Percentiles rank a stretch among this genome's conserved stretches.
Conservation (phyloP, 1,139 yeast species). For the Kodamaea derodonti region DNA sequence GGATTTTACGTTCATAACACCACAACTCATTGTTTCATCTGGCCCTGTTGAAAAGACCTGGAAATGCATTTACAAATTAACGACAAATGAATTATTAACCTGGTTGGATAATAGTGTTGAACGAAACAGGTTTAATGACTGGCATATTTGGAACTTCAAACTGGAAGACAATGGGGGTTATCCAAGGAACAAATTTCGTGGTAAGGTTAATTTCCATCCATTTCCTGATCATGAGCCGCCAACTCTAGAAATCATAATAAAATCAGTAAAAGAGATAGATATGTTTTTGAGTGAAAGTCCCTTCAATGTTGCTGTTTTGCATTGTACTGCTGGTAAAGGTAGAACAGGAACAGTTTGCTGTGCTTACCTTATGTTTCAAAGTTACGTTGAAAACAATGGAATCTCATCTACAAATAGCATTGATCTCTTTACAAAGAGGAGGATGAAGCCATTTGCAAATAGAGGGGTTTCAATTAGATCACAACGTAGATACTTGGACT, state of each 20-base stretch:
- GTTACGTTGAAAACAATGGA: conserved; percentile 13
- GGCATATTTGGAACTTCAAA: conserved; percentile 76
- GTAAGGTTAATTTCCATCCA: conserved; percentile 39
- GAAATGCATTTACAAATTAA: conserved; percentile 52
- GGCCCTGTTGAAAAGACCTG: conserved; percentile 56
- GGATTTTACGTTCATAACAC: conserved; percentile 65
- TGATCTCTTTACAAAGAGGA: conserved; percentile 45
- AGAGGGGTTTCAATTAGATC: conserved; percentile 70
- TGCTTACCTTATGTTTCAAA: conserved; percentile 59
- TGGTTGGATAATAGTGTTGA: conserved; percentile 40
- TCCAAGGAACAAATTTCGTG: conserved; percentile 32
- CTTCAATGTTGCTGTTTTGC: conserved; percentile 62
- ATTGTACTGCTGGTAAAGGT: conserved; percentile 92
- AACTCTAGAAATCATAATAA: conserved; percentile 48
- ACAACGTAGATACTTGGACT: conserved; percentile 63
- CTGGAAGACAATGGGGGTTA: conserved; percentile 51
- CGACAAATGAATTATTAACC: conserved; percentile 42
- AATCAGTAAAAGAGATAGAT: conserved; percentile 44
- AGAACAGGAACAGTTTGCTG: conserved; percentile 77
- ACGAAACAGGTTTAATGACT: conserved; percentile 46
- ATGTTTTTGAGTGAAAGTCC: conserved; percentile 28
- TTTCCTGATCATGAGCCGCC: conserved; percentile 83
- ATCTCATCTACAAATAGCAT: conserved; percentile 41
- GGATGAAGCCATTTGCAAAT: conserved; percentile 59
- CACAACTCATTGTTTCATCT: conserved; percentile 63